These are phyloP conservation scores for Fusarium odoratissimum DNA, from an alignment of 2,329 filamentous ascomycete species.

Conservation along the genomic window DNA sequence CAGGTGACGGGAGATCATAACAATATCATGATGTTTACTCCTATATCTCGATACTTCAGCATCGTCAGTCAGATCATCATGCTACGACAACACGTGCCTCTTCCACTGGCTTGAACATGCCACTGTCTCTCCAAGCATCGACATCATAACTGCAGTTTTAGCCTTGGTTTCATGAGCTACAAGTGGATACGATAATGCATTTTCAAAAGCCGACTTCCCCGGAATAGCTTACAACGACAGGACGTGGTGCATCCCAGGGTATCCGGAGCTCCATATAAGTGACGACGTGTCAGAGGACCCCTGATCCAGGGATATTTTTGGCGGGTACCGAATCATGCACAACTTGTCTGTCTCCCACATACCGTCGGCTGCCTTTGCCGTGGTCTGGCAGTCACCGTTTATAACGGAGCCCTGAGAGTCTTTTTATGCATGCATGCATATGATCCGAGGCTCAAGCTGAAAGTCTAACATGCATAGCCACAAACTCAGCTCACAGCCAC, in stretches of 20 bases:
- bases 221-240: slow-evolving; percentile 18
- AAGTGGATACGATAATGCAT: slow-evolving; percentile 5
- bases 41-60: neutral
- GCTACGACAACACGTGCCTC: slow-evolving; percentile 6
- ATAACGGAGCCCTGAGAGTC: neutral
- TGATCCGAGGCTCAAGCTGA: neutral
- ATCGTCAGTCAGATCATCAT: slow-evolving; percentile 9
- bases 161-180: slow-evolving; percentile 3
- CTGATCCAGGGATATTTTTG: slow-evolving; percentile 24
- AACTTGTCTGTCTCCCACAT: neutral
- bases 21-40: neutral
- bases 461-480: slow-evolving; percentile 6
- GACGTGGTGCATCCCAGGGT: slow-evolving; percentile 12
- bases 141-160: slow-evolving; percentile 21
- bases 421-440: neutral
- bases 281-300: slow-evolving; percentile 12
- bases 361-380: neutral
- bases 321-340: neutral
- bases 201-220: slow-evolving; percentile 17
- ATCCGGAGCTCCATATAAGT: slow-evolving; percentile 15
- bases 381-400: neutral
- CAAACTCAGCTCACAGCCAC: slow-evolving; percentile 20
- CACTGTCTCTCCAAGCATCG: slow-evolving; percentile 5
- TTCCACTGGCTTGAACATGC: slow-evolving; percentile 10
- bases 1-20: neutral